Evolutionary conservation across 2,329 filamentous ascomycete genomes (phyloP), one percentile per base, ranked within the genome.

Genomic region (Ascochyta pisi): DNA sequence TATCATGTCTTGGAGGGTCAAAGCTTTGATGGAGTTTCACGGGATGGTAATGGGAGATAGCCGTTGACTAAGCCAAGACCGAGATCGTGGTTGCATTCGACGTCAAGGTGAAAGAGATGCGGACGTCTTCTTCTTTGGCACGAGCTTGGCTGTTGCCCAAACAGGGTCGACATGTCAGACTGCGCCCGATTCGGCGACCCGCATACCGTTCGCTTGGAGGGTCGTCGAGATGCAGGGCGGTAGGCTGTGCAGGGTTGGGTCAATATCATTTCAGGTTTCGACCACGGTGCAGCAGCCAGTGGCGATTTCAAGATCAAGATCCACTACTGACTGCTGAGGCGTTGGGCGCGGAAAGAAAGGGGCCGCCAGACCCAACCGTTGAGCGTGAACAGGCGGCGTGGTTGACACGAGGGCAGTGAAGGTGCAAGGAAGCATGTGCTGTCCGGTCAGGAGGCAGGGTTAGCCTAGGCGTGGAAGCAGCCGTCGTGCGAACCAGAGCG

Each of bases 191-290:
- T 40, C 26, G 27, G 51, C 45, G 22, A 33, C 39, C 45, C 40
- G 51, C 51, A 49, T 50, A 31, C 22, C 15, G 40, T 13, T 44
- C n/a, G 39, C 19, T 31, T 54, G 38, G 38, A 10, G 27, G 26
- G 46, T 33, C 6, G 38, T 48, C n/a, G 4, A 6, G 43, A n/a
- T 38, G 44, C 38, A 35, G 29, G 43, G 23, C 29, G 7, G 44
- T 29, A 34, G 31, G 44, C 44, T 54, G 48, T 44, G 0, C 40
- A 29, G 33, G 16, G 10, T 37, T 47, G 38, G 42, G 40, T 34
- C 8, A 27, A 38, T 49, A 44, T 40, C 34, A 50, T 35, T 40
- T 40, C 40, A 54, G 51, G 51, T 34, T 54, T 54, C 22, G 13
- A 40, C 15, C 19, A 45, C 44, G 24, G 45, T 49, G 51, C 51